Evolutionary conservation across 148 eudicot species (phyloP), one percentile per base, ranked within the genome.

Genomic region (Chenopodium berlandieri): DNA sequence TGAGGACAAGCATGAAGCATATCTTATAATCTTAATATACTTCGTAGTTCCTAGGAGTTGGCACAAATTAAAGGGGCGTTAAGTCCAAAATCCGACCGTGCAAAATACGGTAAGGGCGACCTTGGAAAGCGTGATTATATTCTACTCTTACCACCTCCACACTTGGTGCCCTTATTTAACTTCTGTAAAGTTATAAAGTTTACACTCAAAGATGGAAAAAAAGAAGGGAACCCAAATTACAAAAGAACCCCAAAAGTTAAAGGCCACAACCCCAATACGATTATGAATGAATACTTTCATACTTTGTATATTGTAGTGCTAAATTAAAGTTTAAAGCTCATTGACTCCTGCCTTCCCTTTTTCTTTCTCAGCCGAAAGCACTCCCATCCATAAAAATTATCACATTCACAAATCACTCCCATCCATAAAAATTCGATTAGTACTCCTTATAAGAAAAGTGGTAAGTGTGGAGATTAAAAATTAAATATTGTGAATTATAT

Each of bases 41-140:
- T 52, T 50, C 1, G 6, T 6, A 54, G 62, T 67, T 67, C 34
- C 37, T 67, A 9, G 71, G 71, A 34, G 30, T 67, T 67, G 71
- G 37, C 31, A 37, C 71, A 66, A 66, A 30, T 3, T 4, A 56
- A 56, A 52, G 44, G 44, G 56, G 69, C 4, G 69, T 12, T 23
- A 5, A 9, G 60, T 77, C 60, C 52, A 82, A 6, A 77, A 44
- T 12, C 76, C 77, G 73, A 77, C 77, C 80, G 67, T 82, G 77
- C 81, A 82, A 71, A 82, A 37, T 40, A 8, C 14, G 25, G 7
- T 11, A 12, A 27, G 11, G 70, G 31, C 1, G 70, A 14, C 73
- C 44, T 82, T 46, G 81, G 81, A 66, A 37, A 77, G 84, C 77
- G 84, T 77, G 62, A 44, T n/a, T 7, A 82, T 71, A 71, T 82